phyloP scores from a whole-genome alignment of 345 rosid genomes.

The Gossypium anomalum region DNA sequence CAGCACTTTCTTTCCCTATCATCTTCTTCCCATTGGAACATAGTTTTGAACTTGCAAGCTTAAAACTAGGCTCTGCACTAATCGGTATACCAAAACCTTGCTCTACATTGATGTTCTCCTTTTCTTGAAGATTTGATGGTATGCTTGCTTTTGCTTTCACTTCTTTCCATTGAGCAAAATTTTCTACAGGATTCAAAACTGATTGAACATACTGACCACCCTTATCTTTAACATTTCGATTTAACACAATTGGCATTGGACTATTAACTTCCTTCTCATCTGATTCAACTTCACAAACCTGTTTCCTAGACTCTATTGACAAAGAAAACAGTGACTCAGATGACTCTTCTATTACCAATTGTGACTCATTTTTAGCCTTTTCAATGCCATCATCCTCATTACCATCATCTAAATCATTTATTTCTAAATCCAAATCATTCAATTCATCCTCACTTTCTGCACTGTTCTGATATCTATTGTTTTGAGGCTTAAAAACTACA shows the following conservation, averaged over 20 bases:
- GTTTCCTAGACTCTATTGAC: conserved; percentile 52
- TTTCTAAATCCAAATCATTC: conserved; percentile 21
- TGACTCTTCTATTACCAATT: conserved; percentile 38
- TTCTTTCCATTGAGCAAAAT: conserved; percentile 41
- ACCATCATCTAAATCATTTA: conserved; percentile 2
- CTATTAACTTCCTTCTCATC: conserved; percentile 42
- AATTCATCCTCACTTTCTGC: conserved; percentile 23
- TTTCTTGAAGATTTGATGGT: conserved; percentile 28
- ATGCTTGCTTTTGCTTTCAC: conserved; percentile 31
- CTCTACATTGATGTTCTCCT: conserved; percentile 36
- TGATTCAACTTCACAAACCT: conserved; percentile 19
- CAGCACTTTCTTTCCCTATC: conserved; percentile 34
- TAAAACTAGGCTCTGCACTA: conserved; percentile 25
- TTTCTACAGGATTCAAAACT: conserved; percentile 52
- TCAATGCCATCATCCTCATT: conserved; percentile 7
- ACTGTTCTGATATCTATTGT: conserved; percentile 29
- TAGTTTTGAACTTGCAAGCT: conserved; percentile 8
- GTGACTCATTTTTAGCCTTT: neutral
- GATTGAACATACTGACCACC: conserved; percentile 25
- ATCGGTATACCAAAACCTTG: conserved; percentile 4
- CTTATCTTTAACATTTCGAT: conserved; percentile 4
- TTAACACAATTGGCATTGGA: conserved; percentile 24
- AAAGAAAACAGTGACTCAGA: conserved; percentile 64
- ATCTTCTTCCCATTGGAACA: conserved; percentile 16
- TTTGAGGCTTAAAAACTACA: conserved; percentile 14